These are phyloP conservation scores for Nigrograna mackinnonii DNA, from an alignment of 2,329 filamentous ascomycete species.

Conservation along the genomic window DNA sequence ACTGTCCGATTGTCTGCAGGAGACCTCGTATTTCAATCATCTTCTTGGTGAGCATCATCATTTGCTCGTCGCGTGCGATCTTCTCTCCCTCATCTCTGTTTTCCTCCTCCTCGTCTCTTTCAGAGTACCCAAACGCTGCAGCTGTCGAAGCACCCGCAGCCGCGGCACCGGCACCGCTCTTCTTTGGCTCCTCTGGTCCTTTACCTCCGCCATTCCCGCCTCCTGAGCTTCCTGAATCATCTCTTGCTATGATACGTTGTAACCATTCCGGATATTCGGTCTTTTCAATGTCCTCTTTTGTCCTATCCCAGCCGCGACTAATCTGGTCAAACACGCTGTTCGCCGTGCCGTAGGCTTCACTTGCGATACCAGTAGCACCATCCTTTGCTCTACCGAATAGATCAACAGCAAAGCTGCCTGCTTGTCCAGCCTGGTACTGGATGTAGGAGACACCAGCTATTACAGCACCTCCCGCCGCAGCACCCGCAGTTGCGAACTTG, in stretches of 20 bases:
- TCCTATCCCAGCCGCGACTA: constrained; percentile 78
- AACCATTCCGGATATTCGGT: constrained; percentile 76
- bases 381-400: constrained; percentile 74
- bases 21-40: constrained; percentile 99
- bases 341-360: constrained; percentile 70
- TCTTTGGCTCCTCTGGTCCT: constrained; percentile 54
- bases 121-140: constrained; percentile 77
- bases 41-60: constrained; percentile 99
- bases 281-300: constrained; percentile 76
- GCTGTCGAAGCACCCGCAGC: constrained; percentile 73
- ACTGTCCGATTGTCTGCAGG: constrained; percentile 88
- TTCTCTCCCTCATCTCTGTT: constrained; percentile 68
- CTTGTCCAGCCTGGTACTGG: constrained; percentile 91
- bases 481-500: constrained; percentile 85
- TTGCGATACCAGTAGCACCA: constrained; percentile 69
- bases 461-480: constrained; percentile 87
- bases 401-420: constrained; percentile 77
- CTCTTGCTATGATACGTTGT: constrained; percentile 65
- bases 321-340: constrained; percentile 80
- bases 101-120: constrained; percentile 68
- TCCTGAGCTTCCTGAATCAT: constrained; percentile 42
- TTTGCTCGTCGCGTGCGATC: constrained; percentile 87
- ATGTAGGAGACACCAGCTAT: constrained; percentile 88
- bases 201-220: constrained; percentile 42
- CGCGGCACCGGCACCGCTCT: constrained; percentile 58